Conservation (phyloP, 108 stramenopile genomes). For the Parietichytrium sp. region DNA sequence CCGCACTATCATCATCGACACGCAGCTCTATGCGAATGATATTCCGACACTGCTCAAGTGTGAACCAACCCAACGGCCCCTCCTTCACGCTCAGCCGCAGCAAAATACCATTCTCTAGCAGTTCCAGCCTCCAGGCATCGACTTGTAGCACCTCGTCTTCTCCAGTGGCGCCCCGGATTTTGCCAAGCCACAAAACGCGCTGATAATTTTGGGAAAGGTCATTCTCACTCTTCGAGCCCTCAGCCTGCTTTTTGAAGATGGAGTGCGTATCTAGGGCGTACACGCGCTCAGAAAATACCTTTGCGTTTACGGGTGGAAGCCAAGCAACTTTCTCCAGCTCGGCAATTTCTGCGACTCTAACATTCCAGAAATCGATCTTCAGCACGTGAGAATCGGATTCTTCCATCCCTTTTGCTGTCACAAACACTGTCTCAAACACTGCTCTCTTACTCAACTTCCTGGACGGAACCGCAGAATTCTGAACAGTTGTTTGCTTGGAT, state of each 20-base stretch:
- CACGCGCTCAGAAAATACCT: conserved; percentile 21
- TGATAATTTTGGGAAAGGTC: too few relatives aligned
- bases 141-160: not conserved
- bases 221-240: not conserved
- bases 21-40: not conserved
- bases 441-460: too few relatives aligned
- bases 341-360: not conserved
- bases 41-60: not conserved
- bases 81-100: not conserved
- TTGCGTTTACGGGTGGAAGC: not conserved
- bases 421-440: too few relatives aligned
- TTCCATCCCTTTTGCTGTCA: too few relatives aligned
- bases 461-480: too few relatives aligned
- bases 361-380: not conserved
- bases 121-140: conserved; percentile 7
- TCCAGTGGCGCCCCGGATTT: not conserved
- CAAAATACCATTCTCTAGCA: not conserved
- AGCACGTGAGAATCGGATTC: not conserved
- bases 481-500: too few relatives aligned
- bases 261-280: not conserved
- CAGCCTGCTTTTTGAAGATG: not conserved
- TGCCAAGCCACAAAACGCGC: not conserved
- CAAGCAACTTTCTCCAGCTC: not conserved
- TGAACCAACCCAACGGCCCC: not conserved
- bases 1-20: not conserved